Percentiles rank a stretch among this genome's conserved stretches.
Evolutionary conservation across 2,329 filamentous ascomycete genomes (phyloP).

Genomic region (Dothideomycetes sp.): DNA sequence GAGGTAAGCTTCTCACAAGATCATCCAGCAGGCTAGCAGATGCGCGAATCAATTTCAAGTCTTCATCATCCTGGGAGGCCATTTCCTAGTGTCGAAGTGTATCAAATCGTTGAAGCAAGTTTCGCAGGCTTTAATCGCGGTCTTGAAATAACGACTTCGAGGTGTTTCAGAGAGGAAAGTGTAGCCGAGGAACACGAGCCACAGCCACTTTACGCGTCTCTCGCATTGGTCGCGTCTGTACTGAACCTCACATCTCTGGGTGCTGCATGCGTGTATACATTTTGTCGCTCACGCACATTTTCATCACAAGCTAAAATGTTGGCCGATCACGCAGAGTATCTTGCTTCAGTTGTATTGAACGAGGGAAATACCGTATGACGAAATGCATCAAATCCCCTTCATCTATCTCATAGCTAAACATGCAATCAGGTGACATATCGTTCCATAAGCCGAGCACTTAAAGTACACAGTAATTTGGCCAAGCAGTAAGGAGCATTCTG

Average conservation of each 20-base stretch:
- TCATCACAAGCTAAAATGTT: too few species aligned
- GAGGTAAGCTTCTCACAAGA: conserved; percentile 32
- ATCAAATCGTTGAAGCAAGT: neutral
- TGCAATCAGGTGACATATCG: conserved; percentile 74
- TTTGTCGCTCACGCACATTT: too few species aligned
- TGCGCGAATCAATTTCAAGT: conserved; percentile 33
- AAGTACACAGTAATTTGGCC: conserved; percentile 74
- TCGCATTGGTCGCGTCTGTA: too few species aligned
- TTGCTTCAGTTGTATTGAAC: conserved; percentile 65
- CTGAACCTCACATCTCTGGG: neutral
- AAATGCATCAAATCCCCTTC: too few species aligned
- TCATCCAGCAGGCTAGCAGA: conserved; percentile 24
- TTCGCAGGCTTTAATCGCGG: too few species aligned
- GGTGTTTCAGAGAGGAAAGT: too few species aligned
- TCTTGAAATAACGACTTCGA: too few species aligned
- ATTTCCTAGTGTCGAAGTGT: conserved; percentile 13
- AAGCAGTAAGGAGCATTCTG: conserved; percentile 57
- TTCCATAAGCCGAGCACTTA: conserved; percentile 67
- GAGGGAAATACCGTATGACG: conserved; percentile 59
- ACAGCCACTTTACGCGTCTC: conserved; percentile 13
- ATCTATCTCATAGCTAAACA: conserved; percentile 6
- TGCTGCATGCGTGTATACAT: neutral
- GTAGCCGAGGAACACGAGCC: neutral
- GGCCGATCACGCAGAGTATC: conserved; percentile 53
- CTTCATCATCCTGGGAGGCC: conserved; percentile 32